Base-by-base conservation (phyloP, 306 rosid genomes). In the Macrotyloma uniflorum region DNA sequence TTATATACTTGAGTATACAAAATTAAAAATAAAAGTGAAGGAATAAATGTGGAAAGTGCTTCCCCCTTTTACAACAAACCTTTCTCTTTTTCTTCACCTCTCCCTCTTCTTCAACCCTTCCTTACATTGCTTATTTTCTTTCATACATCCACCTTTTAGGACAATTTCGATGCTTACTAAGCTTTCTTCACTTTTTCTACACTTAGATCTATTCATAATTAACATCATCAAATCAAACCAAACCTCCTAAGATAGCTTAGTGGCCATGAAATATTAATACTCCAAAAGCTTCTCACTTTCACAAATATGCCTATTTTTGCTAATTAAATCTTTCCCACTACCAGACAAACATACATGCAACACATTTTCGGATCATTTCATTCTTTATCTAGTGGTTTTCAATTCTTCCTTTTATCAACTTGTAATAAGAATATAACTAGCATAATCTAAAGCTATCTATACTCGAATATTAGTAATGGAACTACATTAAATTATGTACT, bases 21-120 rank as follows among this genome's bases (percentile, higher is more conserved):
- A 83, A 78, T 58, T 5, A 7, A 50, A 24, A 59, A 24, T 3
- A 35, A 65, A 22, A 68, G 45, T 66, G 36, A 71, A 53, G 55
- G 80, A 81, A 81, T 69, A 73, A 84, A 66, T 73, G 69, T 81
- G 84, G 86, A 89, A 89, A 91, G 91, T 81, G 75, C 86, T 82
- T 82, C 63, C 13, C 81, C 87, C 90, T 91, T 91, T 85, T 84
- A 78, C 81, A 77, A 54, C 76, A 80, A 84, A 87, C 85, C 28
- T 79, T 23, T 74, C 54, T 75, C 80, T 84, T 76, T 67, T 88
- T 79, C 62, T 83, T 59, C 75, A 51, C 16, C 66, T 76, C 80
- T 83, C 87, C 87, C 74, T 65, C 64, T 67, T 75, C 63, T 87
- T 87, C 76, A 77, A 85, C 65, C 79, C 78, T 51, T 78, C 47